These are phyloP conservation scores for Lasiodiplodia sp. DNA, from an alignment of 2,329 filamentous ascomycete species.

Conservation along the genomic window DNA sequence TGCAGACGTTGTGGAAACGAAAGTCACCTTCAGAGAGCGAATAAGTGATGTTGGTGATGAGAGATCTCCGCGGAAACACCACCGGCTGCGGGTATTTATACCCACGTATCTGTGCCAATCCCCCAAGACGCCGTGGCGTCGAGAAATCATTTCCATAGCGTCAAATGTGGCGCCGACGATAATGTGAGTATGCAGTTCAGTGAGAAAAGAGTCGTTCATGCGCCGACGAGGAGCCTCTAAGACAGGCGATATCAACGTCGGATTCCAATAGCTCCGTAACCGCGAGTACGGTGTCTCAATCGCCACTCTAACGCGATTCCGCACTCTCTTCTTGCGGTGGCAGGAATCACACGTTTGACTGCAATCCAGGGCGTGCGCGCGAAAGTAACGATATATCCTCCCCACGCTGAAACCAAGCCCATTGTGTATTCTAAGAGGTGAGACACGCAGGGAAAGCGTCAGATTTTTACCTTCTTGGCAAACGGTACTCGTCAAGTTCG, in stretches of 20 bases:
- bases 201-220: background rate
- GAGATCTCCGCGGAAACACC: background rate
- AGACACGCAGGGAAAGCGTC: background rate
- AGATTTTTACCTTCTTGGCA: background rate
- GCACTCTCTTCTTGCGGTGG: background rate
- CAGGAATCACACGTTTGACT: background rate
- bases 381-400: background rate
- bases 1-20: background rate
- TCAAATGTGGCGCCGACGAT: background rate
- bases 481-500: background rate
- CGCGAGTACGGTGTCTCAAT: background rate
- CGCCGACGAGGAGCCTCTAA: background rate
- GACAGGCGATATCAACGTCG: slow-evolving; percentile 5
- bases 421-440: slow-evolving; percentile 2
- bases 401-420: background rate
- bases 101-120: background rate
- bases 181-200: background rate
- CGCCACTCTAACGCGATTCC: background rate
- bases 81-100: background rate
- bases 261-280: slow-evolving; percentile 3
- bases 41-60: background rate
- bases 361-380: background rate
- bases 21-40: background rate
- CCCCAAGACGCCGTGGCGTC: background rate
- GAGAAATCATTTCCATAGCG: background rate